Evolutionary conservation across 2,329 filamentous ascomycete genomes (phyloP), one percentile per base, ranked within the genome.

Genomic region (Aspergillus novoparasiticus): DNA sequence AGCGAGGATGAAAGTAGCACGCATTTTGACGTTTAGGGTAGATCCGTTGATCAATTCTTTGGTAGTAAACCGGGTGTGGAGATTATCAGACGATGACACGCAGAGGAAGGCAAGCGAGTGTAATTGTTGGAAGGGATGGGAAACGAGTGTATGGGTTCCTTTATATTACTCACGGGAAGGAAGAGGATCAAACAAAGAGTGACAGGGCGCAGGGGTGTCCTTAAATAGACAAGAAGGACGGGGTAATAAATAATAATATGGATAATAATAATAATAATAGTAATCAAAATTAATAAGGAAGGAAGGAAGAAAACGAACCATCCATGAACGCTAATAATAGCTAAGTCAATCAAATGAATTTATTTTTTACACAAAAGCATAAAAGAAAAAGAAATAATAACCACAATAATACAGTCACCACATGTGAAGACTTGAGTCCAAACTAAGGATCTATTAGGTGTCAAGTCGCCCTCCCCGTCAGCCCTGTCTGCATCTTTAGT

Each of bases 1-100:
- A 70, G 78, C 67, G 71, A 82, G 63, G 73, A 83, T 63, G 68
- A 80, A 67, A 36, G 80, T 79, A 73, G 75, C 73, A 75, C 79
- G 83, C 82, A 85, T 84, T 41, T 73, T 81, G 76, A 72, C 63
- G 46, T 60, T 61, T 62, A 36, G 51, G 59, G 57, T 64, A 63
- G 53, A 59, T 57, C 61, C 53, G 59, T 57, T 63, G 63, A 63
- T 64, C 28, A 62, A 60, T 26, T 58, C 28, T 34, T 53, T 59
- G 50, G 46, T 45, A 46, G 36, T 16, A 14, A 36, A 36, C 34
- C 14, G 34, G 6, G 34, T 23, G 14, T 11, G 41, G 61, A 19
- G 23, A 56, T 23, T 41, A 41, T 60, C 36, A 32, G 53, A 46
- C 32, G 51, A 56, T 45, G 50, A 30, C 34, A 55, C 51, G 30